Conservation (phyloP, 139 green algal species). For the Mychonastes homosphaera region DNA sequence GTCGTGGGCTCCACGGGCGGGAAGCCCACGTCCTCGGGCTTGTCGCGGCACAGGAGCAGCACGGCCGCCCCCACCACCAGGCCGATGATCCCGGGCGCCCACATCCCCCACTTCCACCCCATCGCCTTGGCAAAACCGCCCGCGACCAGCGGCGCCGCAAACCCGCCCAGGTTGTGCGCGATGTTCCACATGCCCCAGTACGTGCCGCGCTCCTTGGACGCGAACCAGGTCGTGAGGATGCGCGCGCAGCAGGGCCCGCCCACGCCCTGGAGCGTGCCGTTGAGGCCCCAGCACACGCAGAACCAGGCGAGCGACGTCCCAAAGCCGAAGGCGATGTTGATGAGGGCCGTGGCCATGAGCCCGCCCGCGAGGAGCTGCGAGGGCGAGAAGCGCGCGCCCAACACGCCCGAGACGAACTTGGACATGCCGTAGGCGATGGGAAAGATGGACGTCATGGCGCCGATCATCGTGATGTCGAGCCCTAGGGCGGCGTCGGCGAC, state of each 20-base stretch:
- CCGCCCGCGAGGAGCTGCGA: conserved; percentile 73
- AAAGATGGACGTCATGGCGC: conserved; percentile 87
- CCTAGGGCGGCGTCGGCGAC: conserved; percentile 64
- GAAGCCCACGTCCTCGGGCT: conserved; percentile 65
- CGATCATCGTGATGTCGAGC: conserved; percentile 81
- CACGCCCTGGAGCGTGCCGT: conserved; percentile 86
- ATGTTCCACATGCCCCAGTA: conserved; percentile 72
- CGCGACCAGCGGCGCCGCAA: conserved; percentile 80
- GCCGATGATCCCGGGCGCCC: conserved; percentile 76
- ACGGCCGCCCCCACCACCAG: conserved; percentile 64
- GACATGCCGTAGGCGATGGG: conserved; percentile 67
- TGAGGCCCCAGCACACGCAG: conserved; percentile 75
- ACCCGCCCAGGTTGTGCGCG: conserved; percentile 91
- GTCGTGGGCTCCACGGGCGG: conserved; percentile 64
- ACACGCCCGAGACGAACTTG: conserved; percentile 87
- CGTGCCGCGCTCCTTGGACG: conserved; percentile 56
- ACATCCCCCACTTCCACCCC: conserved; percentile 82
- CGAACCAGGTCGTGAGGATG: conserved; percentile 95
- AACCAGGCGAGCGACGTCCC: conserved; percentile 71
- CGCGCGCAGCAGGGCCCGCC: conserved; percentile 86
- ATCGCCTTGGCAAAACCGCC: conserved; percentile 69
- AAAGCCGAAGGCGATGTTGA: conserved; percentile 88
- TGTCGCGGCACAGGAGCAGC: conserved; percentile 58
- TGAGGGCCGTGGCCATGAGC: conserved; percentile 68
- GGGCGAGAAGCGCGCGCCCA: conserved; percentile 71